phyloP scores from a whole-genome alignment of 2,329 filamentous ascomycete genomes.

The Aspergillus neoniger region DNA sequence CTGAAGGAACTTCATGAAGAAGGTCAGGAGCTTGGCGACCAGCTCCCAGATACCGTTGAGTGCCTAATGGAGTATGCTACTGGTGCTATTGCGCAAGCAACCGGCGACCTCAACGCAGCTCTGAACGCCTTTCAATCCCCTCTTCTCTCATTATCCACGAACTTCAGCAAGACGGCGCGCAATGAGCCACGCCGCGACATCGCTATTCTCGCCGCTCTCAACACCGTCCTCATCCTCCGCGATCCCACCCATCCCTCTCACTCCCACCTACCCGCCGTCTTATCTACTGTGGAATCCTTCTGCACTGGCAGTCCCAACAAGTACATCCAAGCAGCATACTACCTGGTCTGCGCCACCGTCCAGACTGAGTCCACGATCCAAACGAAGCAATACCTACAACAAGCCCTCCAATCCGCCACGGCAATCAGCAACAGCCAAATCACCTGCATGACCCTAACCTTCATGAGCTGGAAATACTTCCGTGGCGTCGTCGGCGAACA shows the following conservation, averaged over 20 bases:
- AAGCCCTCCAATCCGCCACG: slow-evolving; percentile 69
- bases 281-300: slow-evolving; percentile 67
- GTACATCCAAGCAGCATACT: slow-evolving; percentile 76
- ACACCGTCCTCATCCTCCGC: slow-evolving; percentile 72
- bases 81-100: slow-evolving; percentile 75
- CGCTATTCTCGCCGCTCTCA: slow-evolving; percentile 64
- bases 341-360: slow-evolving; percentile 71
- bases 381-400: slow-evolving; percentile 75
- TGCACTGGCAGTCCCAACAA: slow-evolving; percentile 70
- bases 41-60: slow-evolving; percentile 45
- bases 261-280: slow-evolving; percentile 59
- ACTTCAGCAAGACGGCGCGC: slow-evolving; percentile 40
- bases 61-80: slow-evolving; percentile 69
- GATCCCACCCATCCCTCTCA: slow-evolving; percentile 61
- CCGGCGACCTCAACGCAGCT: slow-evolving; percentile 70
- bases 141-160: slow-evolving; percentile 56
- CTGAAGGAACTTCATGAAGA: slow-evolving; percentile 56
- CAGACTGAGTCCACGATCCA: slow-evolving; percentile 69
- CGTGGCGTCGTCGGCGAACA: slow-evolving; percentile 79
- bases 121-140: slow-evolving; percentile 65
- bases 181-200: slow-evolving; percentile 63
- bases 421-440: slow-evolving; percentile 74
- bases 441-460: slow-evolving; percentile 77
- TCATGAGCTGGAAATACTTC: slow-evolving; percentile 83
- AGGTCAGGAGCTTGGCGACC: slow-evolving; percentile 46